Percentiles rank a stretch among this genome's conserved stretches.
These are phyloP conservation scores for Paraurostyla sp. DNA, from an alignment of 73 alveolate species.

Conservation along the genomic window DNA sequence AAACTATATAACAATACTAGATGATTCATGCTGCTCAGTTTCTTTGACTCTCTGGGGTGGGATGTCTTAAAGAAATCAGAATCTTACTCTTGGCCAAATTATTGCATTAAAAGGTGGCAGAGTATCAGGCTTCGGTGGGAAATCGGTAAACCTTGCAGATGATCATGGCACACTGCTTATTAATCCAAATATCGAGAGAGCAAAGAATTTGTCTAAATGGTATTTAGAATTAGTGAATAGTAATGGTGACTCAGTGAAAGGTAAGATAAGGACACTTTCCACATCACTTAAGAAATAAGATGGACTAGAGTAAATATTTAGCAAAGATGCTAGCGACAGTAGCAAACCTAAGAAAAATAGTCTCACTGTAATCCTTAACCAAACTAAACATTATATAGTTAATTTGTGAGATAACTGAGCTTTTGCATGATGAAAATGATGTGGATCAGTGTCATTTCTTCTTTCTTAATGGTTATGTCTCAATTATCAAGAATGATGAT, in stretches of 20 bases:
- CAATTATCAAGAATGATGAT: constrained; percentile 62
- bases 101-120: constrained; percentile 38
- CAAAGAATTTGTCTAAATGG: constrained; percentile 29
- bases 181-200: constrained; percentile 40
- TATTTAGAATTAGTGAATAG: neutral
- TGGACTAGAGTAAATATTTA: no score
- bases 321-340: neutral
- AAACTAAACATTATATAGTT: neutral
- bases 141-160: constrained; percentile 59
- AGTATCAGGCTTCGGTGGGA: constrained; percentile 52
- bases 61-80: neutral
- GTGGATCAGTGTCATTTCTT: constrained; percentile 39
- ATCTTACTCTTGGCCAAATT: constrained; percentile 31
- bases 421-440: constrained; percentile 12
- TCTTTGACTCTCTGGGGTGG: constrained; percentile 21
- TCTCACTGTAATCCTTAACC: neutral
- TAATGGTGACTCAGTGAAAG: neutral
- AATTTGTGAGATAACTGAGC: constrained; percentile 13
- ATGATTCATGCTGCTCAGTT: constrained; percentile 40
- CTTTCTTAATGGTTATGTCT: constrained; percentile 46
- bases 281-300: no score
- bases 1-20: constrained; percentile 53
- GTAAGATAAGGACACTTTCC: no score
- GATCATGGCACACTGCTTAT: constrained; percentile 40
- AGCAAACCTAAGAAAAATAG: constrained; percentile 11